Conservation (phyloP, 225 moss, liverwort and hornwort species). For the Sphagnum tenellum region DNA sequence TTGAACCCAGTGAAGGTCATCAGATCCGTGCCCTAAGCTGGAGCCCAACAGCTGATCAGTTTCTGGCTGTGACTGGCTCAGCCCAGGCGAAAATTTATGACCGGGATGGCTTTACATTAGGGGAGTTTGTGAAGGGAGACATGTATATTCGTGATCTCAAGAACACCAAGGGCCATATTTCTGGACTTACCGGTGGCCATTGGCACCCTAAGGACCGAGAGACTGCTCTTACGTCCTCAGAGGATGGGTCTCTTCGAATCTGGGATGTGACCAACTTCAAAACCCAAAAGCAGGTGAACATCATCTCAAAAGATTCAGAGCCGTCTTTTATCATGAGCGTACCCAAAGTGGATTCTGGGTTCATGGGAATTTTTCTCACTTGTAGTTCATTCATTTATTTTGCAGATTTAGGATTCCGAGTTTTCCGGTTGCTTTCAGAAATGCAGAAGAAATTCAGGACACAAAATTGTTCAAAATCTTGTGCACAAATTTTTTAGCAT, state of each 20-base stretch:
- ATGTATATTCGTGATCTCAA: conserved; percentile 98
- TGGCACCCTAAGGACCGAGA: conserved; percentile 97
- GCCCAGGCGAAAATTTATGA: conserved; percentile 97
- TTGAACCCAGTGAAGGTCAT: conserved; percentile 97
- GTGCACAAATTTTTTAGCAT: too few species aligned
- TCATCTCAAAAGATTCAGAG: too few species aligned
- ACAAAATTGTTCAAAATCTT: too few species aligned
- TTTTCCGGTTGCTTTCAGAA: too few species aligned
- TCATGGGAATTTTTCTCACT: too few species aligned
- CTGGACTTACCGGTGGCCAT: conserved; percentile 90
- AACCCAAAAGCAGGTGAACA: conserved; percentile 78
- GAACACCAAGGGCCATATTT: conserved; percentile 98
- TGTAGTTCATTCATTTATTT: too few species aligned
- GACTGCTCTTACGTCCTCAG: conserved; percentile 90
- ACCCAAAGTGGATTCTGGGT: too few species aligned
- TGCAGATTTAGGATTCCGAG: too few species aligned
- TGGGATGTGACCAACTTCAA: conserved; percentile 99
- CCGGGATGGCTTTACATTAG: conserved; percentile 86
- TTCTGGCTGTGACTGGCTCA: conserved; percentile 86
- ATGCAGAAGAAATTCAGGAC: too few species aligned
- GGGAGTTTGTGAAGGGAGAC: conserved; percentile 95
- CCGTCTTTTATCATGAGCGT: too few species aligned
- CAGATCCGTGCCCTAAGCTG: conserved; percentile 96
- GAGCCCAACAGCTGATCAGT: conserved; percentile 95
- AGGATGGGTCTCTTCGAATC: conserved; percentile 95